Evolutionary conservation across 139 green algal genomes (phyloP).

Genomic region (Tetraselmis chui): DNA sequence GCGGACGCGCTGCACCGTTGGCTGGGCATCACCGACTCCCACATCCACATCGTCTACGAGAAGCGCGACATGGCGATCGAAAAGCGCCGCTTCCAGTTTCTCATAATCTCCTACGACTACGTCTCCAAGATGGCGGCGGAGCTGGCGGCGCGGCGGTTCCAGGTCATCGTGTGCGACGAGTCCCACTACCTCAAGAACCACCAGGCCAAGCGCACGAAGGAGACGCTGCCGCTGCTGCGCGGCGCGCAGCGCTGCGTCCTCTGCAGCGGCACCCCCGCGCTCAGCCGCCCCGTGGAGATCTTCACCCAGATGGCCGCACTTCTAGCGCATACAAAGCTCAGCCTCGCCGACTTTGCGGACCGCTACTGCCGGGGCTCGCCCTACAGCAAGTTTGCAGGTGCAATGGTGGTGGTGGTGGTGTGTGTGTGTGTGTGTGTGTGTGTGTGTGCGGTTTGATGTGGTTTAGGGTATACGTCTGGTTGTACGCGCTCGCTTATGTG

Average conservation of each 20-base stretch:
- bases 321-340: conserved; percentile 53
- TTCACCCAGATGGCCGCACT: conserved; percentile 54
- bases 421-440: too few species aligned
- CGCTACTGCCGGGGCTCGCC: conserved; percentile 48
- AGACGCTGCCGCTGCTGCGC: conserved; percentile 51
- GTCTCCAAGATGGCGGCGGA: conserved; percentile 30
- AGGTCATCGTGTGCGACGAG: conserved; percentile 58
- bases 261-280: conserved; percentile 68
- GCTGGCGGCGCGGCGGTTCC: conserved; percentile 5
- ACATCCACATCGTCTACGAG: conserved; percentile 33
- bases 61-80: conserved; percentile 3
- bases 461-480: too few species aligned
- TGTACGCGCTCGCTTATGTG: too few species aligned
- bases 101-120: conserved; percentile 44
- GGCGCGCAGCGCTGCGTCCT: conserved; percentile 50
- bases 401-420: conserved; percentile 16
- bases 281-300: conserved; percentile 65
- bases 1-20: conserved; percentile 54
- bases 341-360: conserved; percentile 49
- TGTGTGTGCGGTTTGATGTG: too few species aligned
- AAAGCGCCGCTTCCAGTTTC: conserved; percentile 12
- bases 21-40: conserved; percentile 41
- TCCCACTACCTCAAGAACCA: conserved; percentile 68
- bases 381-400: conserved; percentile 28
- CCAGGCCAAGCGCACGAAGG: conserved; percentile 54